Evolutionary conservation across 1,139 yeast genomes (phyloP), one percentile per base, ranked within the genome.

Genomic region (Sugiyamaella sp.): DNA sequence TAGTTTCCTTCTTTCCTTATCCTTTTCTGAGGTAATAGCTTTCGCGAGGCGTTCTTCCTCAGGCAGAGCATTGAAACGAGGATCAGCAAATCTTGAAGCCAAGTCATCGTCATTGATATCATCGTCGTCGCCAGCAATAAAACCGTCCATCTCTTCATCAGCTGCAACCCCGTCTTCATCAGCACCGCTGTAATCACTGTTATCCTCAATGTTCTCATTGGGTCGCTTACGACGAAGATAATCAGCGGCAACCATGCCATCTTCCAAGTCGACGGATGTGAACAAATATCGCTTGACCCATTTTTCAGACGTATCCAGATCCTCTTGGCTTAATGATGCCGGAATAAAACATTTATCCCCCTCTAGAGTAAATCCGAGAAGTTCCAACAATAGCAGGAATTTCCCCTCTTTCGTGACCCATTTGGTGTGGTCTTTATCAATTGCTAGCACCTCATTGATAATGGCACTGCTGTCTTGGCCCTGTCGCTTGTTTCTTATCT

Each of bases 201-300:
- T 16, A n/a, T 44, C 41, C 3, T 27, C 41, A 20, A 20, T 21
- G 17, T 3, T 17, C 22, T 58, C 64, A 32, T 56, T 52, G 33
- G 51, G 47, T 39, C 55, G 52, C 52, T 57, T 52, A 29, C 57
- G 49, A 24, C 56, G 55, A 33, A 67, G 50, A 47, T 56, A 66
- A 44, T 65, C 68, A 24, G 71, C 66, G 0, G 81, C 77, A 43
- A 73, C 75, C 60, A 71, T 72, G 8, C 71, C 77, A 52, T 76
- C 80, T 22, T 77, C 81, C 56, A 79, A 77, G 1, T 54, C 61
- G 14, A 71, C 73, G 3, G 69, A 60, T 27, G 66, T 66, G 14
- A 60, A 57, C 50, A 67, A 53, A 60, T 78, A 74, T 41, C 67
- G 66, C 64, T 67, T 66, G 19, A 72, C 54, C 29, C 62, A 63